phyloP scores from a whole-genome alignment of 2,329 filamentous ascomycete genomes.

The Calonectria hongkongensis region DNA sequence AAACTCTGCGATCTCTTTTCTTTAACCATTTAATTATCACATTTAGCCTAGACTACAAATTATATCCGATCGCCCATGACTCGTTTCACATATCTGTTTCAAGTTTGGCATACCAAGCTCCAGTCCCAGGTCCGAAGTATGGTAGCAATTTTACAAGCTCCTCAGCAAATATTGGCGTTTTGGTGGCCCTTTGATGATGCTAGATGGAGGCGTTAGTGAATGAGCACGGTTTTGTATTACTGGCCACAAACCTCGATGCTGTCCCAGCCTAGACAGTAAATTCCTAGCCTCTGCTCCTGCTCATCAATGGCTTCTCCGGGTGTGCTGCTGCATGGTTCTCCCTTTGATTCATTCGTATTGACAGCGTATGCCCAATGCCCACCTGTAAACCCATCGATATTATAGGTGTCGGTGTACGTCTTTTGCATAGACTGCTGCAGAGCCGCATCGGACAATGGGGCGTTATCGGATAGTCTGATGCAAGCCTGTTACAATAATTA shows the following conservation, averaged over 20 bases:
- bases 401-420: constrained; percentile 46
- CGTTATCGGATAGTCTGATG: constrained; percentile 43
- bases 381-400: constrained; percentile 46
- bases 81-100: not conserved
- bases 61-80: not conserved
- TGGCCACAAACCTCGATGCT: constrained; percentile 46
- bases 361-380: constrained; percentile 46
- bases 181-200: constrained; percentile 44
- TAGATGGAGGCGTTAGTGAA: constrained; percentile 9
- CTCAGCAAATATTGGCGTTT: constrained; percentile 43
- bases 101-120: constrained; percentile 48
- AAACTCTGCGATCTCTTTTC: not conserved
- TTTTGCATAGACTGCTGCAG: constrained; percentile 46
- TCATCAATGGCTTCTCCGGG: not conserved
- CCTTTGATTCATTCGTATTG: constrained; percentile 42
- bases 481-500: not conserved
- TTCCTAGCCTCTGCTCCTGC: constrained; percentile 36
- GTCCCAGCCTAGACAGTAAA: constrained; percentile 48
- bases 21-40: not conserved
- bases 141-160: constrained; percentile 45
- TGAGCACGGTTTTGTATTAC: not conserved
- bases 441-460: constrained; percentile 32
- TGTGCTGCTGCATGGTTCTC: not conserved
- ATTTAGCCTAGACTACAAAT: not conserved
- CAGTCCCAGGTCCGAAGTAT: constrained; percentile 41